phyloP scores from a whole-genome alignment of 2,329 filamentous ascomycete genomes.

The Chaetomiaceae sp. region DNA sequence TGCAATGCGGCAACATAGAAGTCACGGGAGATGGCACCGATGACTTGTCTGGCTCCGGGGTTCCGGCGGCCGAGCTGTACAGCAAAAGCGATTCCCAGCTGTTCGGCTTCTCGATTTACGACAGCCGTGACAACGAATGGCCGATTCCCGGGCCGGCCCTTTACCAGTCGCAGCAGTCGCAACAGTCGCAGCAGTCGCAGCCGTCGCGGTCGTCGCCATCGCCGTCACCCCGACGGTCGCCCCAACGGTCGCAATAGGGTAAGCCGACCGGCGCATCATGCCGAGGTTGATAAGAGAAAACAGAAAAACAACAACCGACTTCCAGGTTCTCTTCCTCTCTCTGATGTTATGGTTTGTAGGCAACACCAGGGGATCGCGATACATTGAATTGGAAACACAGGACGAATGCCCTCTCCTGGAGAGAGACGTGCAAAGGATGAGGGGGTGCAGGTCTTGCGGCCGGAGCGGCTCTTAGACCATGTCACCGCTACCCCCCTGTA shows the following conservation, averaged over 20 bases:
- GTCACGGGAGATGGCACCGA: not conserved
- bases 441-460: no score
- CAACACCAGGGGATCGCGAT: no score
- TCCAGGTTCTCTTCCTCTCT: not conserved
- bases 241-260: no score
- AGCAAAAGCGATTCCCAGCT: not conserved
- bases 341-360: not conserved
- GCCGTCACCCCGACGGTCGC: no score
- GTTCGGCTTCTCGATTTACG: not conserved
- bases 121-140: not conserved
- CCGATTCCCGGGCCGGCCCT: not conserved
- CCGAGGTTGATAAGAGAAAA: not conserved
- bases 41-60: not conserved
- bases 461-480: no score
- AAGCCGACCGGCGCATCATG: not conserved
- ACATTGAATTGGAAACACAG: no score
- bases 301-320: not conserved
- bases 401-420: no score
- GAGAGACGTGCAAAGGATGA: no score
- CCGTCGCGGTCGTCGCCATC: no score
- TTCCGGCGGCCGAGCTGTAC: not conserved
- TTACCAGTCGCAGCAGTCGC: not conserved
- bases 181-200: not conserved
- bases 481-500: no score
- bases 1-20: slow-evolving; percentile 5